A percentile compares a stretch with the other conserved stretches of the same genome.
These are phyloP conservation scores for Millerozyma miso DNA, from an alignment of 805 yeast species.

Conservation along the genomic window DNA sequence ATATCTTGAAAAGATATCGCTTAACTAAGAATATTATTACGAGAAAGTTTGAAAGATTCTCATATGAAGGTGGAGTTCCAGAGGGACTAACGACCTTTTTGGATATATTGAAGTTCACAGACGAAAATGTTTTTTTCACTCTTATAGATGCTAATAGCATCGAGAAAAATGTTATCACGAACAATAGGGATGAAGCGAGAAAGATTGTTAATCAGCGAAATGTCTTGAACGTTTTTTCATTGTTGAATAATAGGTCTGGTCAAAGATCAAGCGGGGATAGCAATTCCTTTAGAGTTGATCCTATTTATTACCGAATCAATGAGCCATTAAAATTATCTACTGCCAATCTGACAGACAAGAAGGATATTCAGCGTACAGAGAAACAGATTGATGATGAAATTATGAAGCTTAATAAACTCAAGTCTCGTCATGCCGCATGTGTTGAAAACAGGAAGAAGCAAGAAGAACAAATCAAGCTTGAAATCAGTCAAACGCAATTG, in stretches of 20 bases:
- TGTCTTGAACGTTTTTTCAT: conserved; percentile 39
- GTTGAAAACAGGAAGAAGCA: conserved; percentile 7
- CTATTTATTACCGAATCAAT: conserved; percentile 40
- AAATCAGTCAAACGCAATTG: conserved; percentile 4
- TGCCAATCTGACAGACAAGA: conserved; percentile 9
- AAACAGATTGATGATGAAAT: conserved; percentile 14
- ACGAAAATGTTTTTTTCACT: conserved; percentile 53
- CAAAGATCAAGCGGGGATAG: conserved; percentile 35
- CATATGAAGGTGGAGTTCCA: conserved; percentile 46
- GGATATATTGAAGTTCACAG: conserved; percentile 56
- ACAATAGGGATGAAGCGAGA: conserved; percentile 51
- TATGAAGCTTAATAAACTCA: conserved; percentile 10
- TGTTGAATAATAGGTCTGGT: conserved; percentile 44
- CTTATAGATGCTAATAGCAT: conserved; percentile 60
- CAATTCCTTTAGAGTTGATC: conserved; percentile 50
- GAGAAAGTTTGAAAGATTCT: conserved; percentile 55
- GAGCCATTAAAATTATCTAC: conserved; percentile 27
- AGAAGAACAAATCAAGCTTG: conserved; percentile 13
- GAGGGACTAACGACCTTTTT: conserved; percentile 40
- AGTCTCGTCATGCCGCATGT: conserved; percentile 10
- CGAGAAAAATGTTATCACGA: conserved; percentile 55
- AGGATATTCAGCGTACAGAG: conserved; percentile 13
- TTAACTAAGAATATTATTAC: conserved; percentile 41
- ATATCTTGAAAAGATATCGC: conserved; percentile 20
- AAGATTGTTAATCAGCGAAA: conserved; percentile 26